Percentiles rank a stretch among this genome's conserved stretches.
Evolutionary conservation across 176 grass and related monocot species (phyloP).

Genomic region (Rhynchospora tenuis): DNA sequence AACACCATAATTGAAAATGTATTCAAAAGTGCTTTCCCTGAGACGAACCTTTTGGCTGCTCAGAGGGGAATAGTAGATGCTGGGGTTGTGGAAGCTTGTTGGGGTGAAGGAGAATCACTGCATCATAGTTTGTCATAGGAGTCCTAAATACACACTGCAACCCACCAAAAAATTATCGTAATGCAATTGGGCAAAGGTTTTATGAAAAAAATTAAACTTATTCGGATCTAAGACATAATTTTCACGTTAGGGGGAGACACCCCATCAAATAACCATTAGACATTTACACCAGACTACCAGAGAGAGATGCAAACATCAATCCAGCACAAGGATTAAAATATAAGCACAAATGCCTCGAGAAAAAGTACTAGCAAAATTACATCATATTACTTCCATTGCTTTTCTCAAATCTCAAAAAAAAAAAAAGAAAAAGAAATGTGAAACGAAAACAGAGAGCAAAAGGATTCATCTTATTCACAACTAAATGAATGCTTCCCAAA

Average conservation of each 20-base stretch:
- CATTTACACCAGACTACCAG: not conserved
- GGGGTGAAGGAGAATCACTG: slow-evolving; percentile 69
- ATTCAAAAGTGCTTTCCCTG: not conserved
- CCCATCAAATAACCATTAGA: not conserved
- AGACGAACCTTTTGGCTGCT: slow-evolving; percentile 48
- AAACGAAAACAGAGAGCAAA: not conserved
- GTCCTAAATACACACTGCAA: slow-evolving; percentile 36
- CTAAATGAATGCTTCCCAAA: not conserved
- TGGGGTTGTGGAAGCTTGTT: slow-evolving; percentile 64
- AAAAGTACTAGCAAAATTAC: slow-evolving; percentile 46
- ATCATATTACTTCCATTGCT: not conserved
- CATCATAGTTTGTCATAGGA: slow-evolving; percentile 93
- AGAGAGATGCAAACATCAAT: not conserved
- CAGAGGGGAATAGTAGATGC: slow-evolving; percentile 70
- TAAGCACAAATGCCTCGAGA: not conserved
- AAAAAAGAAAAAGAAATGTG: not conserved
- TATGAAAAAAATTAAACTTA: not conserved
- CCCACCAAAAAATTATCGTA: not conserved
- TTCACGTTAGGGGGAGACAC: not conserved
- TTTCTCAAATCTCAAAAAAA: not conserved
- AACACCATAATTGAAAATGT: not conserved
- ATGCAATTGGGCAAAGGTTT: not conserved
- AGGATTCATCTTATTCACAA: not conserved
- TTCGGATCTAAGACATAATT: not conserved
- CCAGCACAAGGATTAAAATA: not conserved